Evolutionary conservation across 2,329 filamentous ascomycete species (phyloP), one percentile per base, ranked within the genome.

Genomic region (Penicillium brasilianum): DNA sequence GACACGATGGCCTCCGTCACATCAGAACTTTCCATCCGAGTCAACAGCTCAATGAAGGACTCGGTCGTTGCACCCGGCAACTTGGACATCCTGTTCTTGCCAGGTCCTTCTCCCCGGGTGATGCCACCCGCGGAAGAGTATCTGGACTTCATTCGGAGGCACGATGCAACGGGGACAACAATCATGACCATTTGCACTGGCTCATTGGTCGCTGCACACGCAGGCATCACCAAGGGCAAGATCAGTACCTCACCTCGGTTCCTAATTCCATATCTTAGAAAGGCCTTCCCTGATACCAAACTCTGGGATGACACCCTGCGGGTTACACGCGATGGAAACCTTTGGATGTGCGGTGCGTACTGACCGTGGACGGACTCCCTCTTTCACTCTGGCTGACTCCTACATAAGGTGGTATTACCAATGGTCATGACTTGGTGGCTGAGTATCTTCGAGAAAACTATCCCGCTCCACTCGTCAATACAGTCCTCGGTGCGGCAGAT

Each of bases 21-120:
- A 9, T 67, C 76, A 1, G 65, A 69, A 3, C 60, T 74, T 18
- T 63, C 64, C 11, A 63, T 80, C 9, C 59, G 60, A 0, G 60
- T 77, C 43, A 76, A 72, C 0, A 63, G 70, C 37, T 66, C 68
- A 2, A 60, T 74, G 1, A 48, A 62, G n/a, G 72, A 74, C 49
- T 20, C 64, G 1, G 63, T 58, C 4, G 76, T 79, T 6, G 63
- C 71, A 2, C 76, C 76, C 0, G 76, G 77, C 2, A 71, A 69
- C 0, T 64, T 80, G 0, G 77, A 79, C 56, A 64, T 77, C 32
- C 59, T 80, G 4, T 41, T 77, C 36, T 69, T 80, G 8, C 77
- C 78, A 0, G 78, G 78, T 3, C 75, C 77, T 0, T 69, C 77
- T 7, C 77, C 77, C 0, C 67, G 61, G 14, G 20, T 57, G 4